Evolutionary conservation across 306 rosid species (phyloP), one percentile per base, ranked within the genome.

Genomic region (Fragaria nilgerrensis): DNA sequence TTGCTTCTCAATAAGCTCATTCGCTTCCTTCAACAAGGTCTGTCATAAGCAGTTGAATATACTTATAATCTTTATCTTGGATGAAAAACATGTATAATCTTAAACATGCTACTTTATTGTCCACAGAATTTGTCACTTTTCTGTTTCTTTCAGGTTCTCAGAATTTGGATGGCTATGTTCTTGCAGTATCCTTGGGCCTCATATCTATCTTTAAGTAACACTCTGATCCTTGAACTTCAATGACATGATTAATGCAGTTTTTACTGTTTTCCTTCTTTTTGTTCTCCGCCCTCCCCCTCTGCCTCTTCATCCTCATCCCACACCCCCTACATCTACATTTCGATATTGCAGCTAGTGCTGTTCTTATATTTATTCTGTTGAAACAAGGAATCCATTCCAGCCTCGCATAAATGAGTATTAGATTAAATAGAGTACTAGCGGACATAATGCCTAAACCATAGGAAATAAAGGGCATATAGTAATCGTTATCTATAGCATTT

Each of bases 1-100:
- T 72, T 94, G 92, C 97, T 94, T 83, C 98, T 94, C 89, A 94
- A 94, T 84, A 91, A 82, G 87, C 88, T 94, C 75, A 94, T 94
- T 84, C 82, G 63, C 77, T 90, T 84, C 88, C 98, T 94, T 79
- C 96, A 94, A 79, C 86, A 88, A 92, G 97, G 97, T 92, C 64
- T 78, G 73, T 74, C 72, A 66, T 59, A 86, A 48, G 58, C 76
- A 50, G 47, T 49, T 79, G 74, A 65, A 76, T 79, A 75, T 45
- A 70, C 45, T 50, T 50, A 73, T 65, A 80, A 25, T 32, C 11
- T 52, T 48, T 43, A 32, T 19, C 56, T 49, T 75, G 23, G 49
- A 34, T 36, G 34, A 15, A 34, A 72, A 72, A 72, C 25, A 27
- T 17, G 25, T 14, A 43, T 12, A 4, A 25, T 32, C 11, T 52